Base-by-base conservation (phyloP, 2,329 filamentous ascomycete genomes). In the Raffaelea deltoideospora region DNA sequence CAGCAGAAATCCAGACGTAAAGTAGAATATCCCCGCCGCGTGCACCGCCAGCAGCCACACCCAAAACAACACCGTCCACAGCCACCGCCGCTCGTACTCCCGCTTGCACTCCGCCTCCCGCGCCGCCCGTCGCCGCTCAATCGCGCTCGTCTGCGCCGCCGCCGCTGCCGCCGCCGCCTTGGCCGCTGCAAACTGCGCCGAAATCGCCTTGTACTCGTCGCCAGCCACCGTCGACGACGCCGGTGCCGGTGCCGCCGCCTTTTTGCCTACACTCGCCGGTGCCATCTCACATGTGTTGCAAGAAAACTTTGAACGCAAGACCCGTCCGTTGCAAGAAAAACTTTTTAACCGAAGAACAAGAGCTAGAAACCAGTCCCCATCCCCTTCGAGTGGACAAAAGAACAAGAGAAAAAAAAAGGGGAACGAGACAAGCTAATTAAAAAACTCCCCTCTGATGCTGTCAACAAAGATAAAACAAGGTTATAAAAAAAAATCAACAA, bases 1-100 rank as follows among this genome's bases (percentile, higher is more conserved):
- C 45, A 98, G 72, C 43, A 98, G 73, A 57, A 98, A 98, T 27
- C 90, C 90, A 54, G 80, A 86, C 20, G 85, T 93, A 60, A 98
- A 98, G 53, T 95, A 80, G 53, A 81, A 83, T 49, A 96, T 79
- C 41, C 86, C 88, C 26, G 80, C 63, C 32, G 72, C 65, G 54
- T 98, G 90, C 29, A 95, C 69, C 45, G 60, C 72, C 53, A 83
- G 59, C 52, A 87, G 60, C 64, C 77, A 76, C 28, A 65, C 53
- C 64, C 84, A 83, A 54, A 87, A 83, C 27, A 64, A 71, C 24
- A 76, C 60, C 2, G 69, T 65, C 71, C 71, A 75, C 42, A 58
- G 55, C 63, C 65, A 72, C 24, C 68, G 62, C 32, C 56, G 52
- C 53, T 71, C 65, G 50, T 67, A 74, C 32, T 57, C 59, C 21